Conservation (phyloP, 768 basidiomycete genomes). For the Cystobasidiopsis lactophilus region DNA sequence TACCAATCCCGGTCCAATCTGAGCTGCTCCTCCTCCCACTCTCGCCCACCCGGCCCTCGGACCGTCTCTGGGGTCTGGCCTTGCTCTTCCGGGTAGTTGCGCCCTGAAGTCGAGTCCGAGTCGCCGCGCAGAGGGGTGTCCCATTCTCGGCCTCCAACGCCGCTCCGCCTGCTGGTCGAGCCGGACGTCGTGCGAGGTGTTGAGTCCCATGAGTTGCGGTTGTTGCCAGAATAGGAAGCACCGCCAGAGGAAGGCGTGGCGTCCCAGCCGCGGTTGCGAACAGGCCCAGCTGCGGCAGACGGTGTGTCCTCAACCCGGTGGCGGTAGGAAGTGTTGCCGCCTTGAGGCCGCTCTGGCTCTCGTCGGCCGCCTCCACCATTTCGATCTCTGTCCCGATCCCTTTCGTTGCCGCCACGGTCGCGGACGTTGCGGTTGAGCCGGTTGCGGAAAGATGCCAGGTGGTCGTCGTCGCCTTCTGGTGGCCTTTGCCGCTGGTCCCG, state of each 20-base stretch:
- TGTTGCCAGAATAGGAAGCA: not conserved
- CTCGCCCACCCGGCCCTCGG: slow-evolving; percentile 26
- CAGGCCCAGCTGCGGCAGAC: slow-evolving; percentile 1
- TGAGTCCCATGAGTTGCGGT: slow-evolving; percentile 10
- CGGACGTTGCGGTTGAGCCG: slow-evolving; percentile 40
- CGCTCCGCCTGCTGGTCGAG: not conserved
- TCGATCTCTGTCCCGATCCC: no score
- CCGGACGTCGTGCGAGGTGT: slow-evolving; percentile 9
- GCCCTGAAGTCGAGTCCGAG: slow-evolving; percentile 10
- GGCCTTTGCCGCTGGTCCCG: slow-evolving; percentile 1
- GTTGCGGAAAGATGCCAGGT: slow-evolving; percentile 40
- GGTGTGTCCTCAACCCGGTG: slow-evolving; percentile 7
- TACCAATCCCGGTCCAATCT: slow-evolving; percentile 91
- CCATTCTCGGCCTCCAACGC: no score
- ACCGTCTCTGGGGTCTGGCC: slow-evolving; percentile 7
- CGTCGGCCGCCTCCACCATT: slow-evolving; percentile 40
- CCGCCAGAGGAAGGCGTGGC: slow-evolving; percentile 15
- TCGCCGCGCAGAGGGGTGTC: slow-evolving; percentile 17
- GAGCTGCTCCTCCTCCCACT: slow-evolving; percentile 96
- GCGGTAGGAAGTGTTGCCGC: no score
- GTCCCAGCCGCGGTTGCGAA: slow-evolving; percentile 11
- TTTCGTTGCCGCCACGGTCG: slow-evolving; percentile 23
- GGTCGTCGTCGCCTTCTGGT: not conserved
- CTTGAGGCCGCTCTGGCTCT: slow-evolving; percentile 33
- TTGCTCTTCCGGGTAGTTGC: slow-evolving; percentile 15